These are phyloP conservation scores for Tetrapyrgos nigripes DNA, from an alignment of 1,284 basidiomycete genomes.

Conservation along the genomic window DNA sequence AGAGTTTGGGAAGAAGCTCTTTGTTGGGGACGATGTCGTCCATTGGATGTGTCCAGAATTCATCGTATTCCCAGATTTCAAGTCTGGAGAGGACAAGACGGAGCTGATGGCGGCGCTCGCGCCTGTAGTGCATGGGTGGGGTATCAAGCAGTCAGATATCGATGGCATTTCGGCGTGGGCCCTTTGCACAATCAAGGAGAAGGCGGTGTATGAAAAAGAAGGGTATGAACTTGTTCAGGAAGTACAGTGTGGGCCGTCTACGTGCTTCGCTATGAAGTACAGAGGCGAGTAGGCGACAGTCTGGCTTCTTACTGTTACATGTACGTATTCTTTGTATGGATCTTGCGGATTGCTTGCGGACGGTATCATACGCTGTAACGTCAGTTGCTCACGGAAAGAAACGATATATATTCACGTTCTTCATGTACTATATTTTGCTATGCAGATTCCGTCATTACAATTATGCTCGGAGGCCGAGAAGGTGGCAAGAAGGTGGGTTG, in stretches of 20 bases:
- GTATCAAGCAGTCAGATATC: neutral
- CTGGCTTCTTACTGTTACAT: too few species aligned
- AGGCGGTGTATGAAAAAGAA: neutral
- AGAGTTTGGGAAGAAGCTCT: neutral
- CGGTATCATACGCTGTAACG: too few species aligned
- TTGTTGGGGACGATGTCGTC: neutral
- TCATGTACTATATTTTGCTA: too few species aligned
- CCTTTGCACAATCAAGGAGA: neutral
- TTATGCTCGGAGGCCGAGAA: too few species aligned
- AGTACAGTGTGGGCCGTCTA: neutral
- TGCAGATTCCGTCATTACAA: too few species aligned
- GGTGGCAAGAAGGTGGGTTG: too few species aligned
- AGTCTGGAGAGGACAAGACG: neutral
- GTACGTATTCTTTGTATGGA: too few species aligned
- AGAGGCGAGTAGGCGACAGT: too few species aligned
- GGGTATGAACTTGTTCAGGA: neutral
- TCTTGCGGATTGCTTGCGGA: too few species aligned
- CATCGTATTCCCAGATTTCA: neutral
- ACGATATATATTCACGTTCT: too few species aligned
- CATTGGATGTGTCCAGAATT: neutral
- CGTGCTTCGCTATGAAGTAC: slow-evolving; percentile 5
- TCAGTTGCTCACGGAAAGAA: too few species aligned
- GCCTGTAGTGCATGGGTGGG: neutral
- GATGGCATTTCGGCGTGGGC: neutral
- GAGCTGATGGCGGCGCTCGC: neutral